These are phyloP conservation scores for Venturia oleaginea DNA, from an alignment of 2,329 filamentous ascomycete genomes.

Conservation along the genomic window DNA sequence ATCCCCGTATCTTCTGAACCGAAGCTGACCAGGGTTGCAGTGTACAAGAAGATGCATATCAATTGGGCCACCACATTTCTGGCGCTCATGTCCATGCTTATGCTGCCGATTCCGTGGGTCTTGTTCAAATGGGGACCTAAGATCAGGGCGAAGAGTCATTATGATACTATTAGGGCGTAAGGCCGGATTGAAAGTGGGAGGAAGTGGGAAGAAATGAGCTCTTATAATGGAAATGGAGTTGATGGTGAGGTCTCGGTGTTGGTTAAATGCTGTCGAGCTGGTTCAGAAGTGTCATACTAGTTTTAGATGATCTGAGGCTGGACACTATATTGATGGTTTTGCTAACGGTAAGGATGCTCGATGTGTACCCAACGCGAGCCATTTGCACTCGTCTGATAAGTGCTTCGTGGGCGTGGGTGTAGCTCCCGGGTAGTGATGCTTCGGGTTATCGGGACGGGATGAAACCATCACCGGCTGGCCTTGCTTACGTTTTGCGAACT, in stretches of 20 bases:
- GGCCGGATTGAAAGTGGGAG: neutral
- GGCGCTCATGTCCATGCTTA: slow-evolving; percentile 29
- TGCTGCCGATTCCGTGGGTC: slow-evolving; percentile 30
- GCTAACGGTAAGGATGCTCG: too few relatives aligned
- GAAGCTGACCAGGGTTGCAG: slow-evolving; percentile 13
- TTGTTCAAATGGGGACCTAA: slow-evolving; percentile 21
- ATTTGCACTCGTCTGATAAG: too few relatives aligned
- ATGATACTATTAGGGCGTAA: slow-evolving; percentile 12
- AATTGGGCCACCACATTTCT: slow-evolving; percentile 33
- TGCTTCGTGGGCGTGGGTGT: too few relatives aligned
- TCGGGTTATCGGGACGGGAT: too few relatives aligned
- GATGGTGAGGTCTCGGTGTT: neutral
- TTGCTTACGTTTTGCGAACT: too few relatives aligned
- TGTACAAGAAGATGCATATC: slow-evolving; percentile 27
- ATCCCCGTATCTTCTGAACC: neutral
- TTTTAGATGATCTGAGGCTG: too few relatives aligned
- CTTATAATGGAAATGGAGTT: neutral
- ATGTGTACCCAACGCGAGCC: too few relatives aligned
- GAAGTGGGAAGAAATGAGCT: neutral
- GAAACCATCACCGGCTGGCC: too few relatives aligned
- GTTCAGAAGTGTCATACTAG: too few relatives aligned
- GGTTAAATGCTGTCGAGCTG: neutral
- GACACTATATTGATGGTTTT: too few relatives aligned
- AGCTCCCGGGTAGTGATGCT: too few relatives aligned
- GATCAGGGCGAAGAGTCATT: slow-evolving; percentile 13